Base-by-base conservation (phyloP, 805 yeast species). In the Candida michaelii region DNA sequence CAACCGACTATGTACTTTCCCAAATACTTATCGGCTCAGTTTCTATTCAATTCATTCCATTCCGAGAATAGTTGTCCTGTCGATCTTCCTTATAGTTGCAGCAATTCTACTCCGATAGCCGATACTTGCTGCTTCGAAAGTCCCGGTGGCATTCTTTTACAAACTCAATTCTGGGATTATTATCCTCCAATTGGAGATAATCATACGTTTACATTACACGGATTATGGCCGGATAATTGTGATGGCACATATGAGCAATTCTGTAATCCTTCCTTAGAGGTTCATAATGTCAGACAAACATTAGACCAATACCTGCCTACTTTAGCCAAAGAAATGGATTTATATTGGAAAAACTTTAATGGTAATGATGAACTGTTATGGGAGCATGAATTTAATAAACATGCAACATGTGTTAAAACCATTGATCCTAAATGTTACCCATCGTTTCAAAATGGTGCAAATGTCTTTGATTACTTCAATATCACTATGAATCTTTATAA, bases 41-140 rank as follows among this genome's bases (percentile, higher is more conserved):
- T n/a, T n/a, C n/a, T n/a, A n/a, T n/a, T n/a, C n/a, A n/a, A n/a
- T n/a, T n/a, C n/a, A n/a, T n/a, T n/a, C n/a, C n/a, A n/a, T n/a
- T n/a, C n/a, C n/a, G n/a, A n/a, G n/a, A n/a, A n/a, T n/a, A n/a
- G n/a, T n/a, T 83, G 89, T 54, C 87, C 89, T 1, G 50, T 65
- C 2, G 75, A 79, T 49, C 45, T 71, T 1, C 90, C 91, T 1
- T 57, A 76, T 27, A 74, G 86, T 6, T 85, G 93, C 54, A 46
- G 46, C 18, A 49, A 46, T 27, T 42, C 85, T 0, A 46, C 50
- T 4, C 71, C 67, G 2, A 69, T 79, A 2, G 65, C 60, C 0
- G 82, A 88, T 59, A 58, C 59, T 4, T 70, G 75, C 45, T 70
- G 74, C 42, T 70, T 69, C 48, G 75, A 70, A 42, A 50, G 56